Base-by-base conservation (phyloP, 179 eudicot genomes). In the Drosera spatulata region DNA sequence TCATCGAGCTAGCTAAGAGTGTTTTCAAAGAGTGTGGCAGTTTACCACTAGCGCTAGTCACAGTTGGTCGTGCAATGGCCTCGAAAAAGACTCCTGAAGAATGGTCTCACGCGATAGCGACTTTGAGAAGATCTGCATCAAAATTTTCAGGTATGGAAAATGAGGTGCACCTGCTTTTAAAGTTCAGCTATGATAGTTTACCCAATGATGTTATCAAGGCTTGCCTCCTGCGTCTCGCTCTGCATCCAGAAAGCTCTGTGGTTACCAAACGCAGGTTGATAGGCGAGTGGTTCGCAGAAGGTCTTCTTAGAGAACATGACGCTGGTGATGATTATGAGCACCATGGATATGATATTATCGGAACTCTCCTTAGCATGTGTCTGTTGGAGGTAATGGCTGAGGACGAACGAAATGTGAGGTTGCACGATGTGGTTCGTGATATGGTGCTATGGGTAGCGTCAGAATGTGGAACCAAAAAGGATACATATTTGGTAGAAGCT, bases 91-190 rank as follows among this genome's bases (percentile, higher is more conserved):
- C 56, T n/a, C 62, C 51, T n/a, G 41, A 53, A 7, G 63, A 55
- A 39, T 72, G 76, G 76, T n/a, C 55, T 54, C 49, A 66, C 5
- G 66, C 72, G 5, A 50, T 58, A 2, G 47, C 47, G 41, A 15
- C 58, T 48, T 50, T 72, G 12, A 62, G 12, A 33, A 55, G 53
- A 33, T 55, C 55, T 3, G 67, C 75, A 2, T 58, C 71, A 12
- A 59, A 56, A 44, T 62, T 72, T 42, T 13, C 60, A 72, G 71
- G 75, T 58, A 72, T 72, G 75, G 59, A 11, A 46, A 71, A 57
- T 5, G 57, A 41, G 41, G 75, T 72, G 4, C 62, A 66, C 54
- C 47, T 58, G 37, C 58, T 58, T 50, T 53, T 72, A 40, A 62
- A 64, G 58, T 66, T 72, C 41, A 72, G 75, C 59, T 66, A 58